These are phyloP conservation scores for Blepharisma japonicum DNA, from an alignment of 73 alveolate genomes.

Conservation along the genomic window DNA sequence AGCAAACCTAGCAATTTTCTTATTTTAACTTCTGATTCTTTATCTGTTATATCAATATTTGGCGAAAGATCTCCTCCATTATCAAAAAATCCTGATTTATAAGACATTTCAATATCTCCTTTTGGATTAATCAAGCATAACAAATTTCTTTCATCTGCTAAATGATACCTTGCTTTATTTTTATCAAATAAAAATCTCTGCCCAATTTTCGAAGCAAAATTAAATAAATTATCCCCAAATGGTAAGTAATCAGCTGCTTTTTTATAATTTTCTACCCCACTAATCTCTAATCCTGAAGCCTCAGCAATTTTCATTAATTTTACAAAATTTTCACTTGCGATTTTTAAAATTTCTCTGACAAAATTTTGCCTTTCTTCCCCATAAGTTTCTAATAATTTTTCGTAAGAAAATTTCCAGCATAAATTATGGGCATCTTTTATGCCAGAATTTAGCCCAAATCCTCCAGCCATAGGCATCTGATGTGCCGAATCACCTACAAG, in stretches of 20 bases:
- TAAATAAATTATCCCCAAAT: not conserved
- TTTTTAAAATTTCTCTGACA: not conserved
- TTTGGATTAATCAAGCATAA: not conserved
- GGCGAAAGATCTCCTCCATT: not conserved
- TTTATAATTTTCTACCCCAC: not conserved
- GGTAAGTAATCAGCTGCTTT: not conserved
- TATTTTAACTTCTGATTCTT: not conserved
- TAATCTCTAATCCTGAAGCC: not conserved
- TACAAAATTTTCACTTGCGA: not conserved
- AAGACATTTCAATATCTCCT: not conserved
- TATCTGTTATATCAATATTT: not conserved
- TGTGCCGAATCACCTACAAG: not conserved
- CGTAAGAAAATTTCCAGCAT: not conserved
- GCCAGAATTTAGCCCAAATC: not conserved
- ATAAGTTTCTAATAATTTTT: not conserved
- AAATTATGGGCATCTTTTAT: not conserved
- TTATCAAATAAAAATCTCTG: not conserved
- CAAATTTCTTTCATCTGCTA: not conserved
- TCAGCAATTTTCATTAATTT: slow-evolving; percentile 7
- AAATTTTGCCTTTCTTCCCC: not conserved
- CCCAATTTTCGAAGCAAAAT: not conserved
- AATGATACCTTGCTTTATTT: not conserved
- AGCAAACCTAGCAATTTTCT: not conserved
- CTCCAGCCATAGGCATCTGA: not conserved
- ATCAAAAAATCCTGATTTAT: not conserved